These are phyloP conservation scores for Penicillium concentricum DNA, from an alignment of 2,329 filamentous ascomycete species.

Conservation along the genomic window DNA sequence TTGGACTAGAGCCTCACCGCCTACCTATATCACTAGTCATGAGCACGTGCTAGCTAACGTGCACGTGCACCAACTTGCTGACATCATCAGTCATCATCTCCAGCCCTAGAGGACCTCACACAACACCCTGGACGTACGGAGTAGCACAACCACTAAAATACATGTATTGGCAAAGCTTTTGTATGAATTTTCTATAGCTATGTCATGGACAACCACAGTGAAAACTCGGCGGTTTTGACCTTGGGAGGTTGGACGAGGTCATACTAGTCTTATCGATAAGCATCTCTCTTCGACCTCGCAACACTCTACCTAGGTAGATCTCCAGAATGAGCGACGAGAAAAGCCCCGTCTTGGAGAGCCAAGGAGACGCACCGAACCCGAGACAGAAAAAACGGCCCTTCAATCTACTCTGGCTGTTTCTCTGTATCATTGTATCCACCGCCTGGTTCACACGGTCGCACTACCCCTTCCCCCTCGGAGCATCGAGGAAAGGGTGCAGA, in stretches of 20 bases:
- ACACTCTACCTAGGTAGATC: background rate
- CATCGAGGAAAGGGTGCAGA: conserved; percentile 42
- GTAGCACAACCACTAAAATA: no score
- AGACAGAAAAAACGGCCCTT: background rate
- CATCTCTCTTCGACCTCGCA: background rate
- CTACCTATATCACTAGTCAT: no score
- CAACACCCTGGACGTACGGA: no score
- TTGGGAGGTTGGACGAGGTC: no score
- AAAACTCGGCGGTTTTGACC: background rate
- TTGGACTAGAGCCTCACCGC: background rate
- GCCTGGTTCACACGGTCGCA: conserved; percentile 16
- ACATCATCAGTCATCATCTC: background rate
- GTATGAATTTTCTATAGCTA: background rate
- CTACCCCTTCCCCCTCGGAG: conserved; percentile 13
- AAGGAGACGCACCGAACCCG: background rate
- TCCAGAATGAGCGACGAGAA: conserved; percentile 3
- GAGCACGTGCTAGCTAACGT: background rate
- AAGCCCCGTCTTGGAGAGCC: background rate
- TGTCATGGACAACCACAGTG: background rate
- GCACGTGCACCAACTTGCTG: background rate
- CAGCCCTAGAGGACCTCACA: no score
- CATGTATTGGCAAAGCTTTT: no score
- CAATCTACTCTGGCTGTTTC: conserved; percentile 7
- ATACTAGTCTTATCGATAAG: conserved; percentile 3
- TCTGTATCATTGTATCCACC: conserved; percentile 10